Percentiles rank a stretch among this genome's conserved stretches.
phyloP scores from a whole-genome alignment of 2,329 filamentous ascomycete species.

The Pseudogymnoascus sp. region DNA sequence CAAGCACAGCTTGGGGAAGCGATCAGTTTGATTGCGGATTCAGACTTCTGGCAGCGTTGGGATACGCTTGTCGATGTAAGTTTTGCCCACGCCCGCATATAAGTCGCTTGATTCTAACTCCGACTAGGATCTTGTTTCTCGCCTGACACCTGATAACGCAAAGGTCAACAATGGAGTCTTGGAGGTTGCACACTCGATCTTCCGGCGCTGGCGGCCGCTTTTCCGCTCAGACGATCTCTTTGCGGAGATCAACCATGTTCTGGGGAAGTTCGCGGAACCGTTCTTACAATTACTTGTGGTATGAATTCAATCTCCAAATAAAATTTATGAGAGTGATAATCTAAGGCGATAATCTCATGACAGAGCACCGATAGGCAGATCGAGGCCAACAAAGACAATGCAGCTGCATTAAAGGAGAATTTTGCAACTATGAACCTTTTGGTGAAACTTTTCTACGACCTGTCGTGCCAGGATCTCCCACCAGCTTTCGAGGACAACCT shows the following conservation, averaged over 20 bases:
- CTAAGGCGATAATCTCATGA: conserved; percentile 8
- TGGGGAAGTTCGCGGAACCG: conserved; percentile 73
- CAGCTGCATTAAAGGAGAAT: conserved; percentile 64
- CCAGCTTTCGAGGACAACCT: conserved; percentile 92
- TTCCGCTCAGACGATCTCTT: conserved; percentile 91
- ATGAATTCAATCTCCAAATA: conserved; percentile 26
- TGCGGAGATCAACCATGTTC: conserved; percentile 92
- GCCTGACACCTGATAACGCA: conserved; percentile 73
- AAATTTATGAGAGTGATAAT: neutral
- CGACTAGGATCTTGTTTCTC: conserved; percentile 71
- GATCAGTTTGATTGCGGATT: conserved; percentile 95
- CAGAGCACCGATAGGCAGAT: conserved; percentile 65
- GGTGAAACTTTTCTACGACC: conserved; percentile 88
- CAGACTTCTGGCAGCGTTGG: conserved; percentile 94
- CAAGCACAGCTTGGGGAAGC: conserved; percentile 94
- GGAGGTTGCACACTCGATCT: conserved; percentile 96
- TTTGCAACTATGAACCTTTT: conserved; percentile 83
- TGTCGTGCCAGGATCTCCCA: conserved; percentile 94
- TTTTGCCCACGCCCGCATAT: conserved; percentile 11
- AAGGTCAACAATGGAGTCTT: conserved; percentile 88
- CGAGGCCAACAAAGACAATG: conserved; percentile 67
- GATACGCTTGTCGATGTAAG: conserved; percentile 82
- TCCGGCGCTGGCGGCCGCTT: conserved; percentile 88
- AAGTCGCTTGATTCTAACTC: conserved; percentile 16
- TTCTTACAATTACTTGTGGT: conserved; percentile 76